Percentiles rank a stretch among this genome's conserved stretches.
phyloP scores from a whole-genome alignment of 2,329 filamentous ascomycete genomes.

The Calonectria pseudoturangicola region DNA sequence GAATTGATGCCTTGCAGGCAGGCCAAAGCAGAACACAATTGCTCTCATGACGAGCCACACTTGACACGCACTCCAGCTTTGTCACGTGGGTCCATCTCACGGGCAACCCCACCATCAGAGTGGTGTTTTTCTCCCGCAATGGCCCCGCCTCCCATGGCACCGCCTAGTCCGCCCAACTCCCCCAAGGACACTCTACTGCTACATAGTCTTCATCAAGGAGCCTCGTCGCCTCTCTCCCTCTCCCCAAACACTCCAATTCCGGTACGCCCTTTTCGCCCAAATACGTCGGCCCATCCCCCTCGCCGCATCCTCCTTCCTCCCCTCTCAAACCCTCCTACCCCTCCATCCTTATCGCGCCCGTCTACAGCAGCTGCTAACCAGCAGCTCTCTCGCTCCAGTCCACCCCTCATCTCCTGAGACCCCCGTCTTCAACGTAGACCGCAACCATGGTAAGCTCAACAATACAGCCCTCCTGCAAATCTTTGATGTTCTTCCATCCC shows the following conservation, averaged over 20 bases:
- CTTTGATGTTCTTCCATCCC: conserved; percentile 35
- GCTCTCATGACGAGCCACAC: conserved; percentile 39
- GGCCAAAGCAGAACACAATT: conserved; percentile 25
- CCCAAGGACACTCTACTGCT: conserved; percentile 47
- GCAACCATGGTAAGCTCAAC: conserved; percentile 64
- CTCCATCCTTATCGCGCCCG: conserved; percentile 16
- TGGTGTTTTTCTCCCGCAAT: conserved; percentile 59
- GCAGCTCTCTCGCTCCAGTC: conserved; percentile 50
- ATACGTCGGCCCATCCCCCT: conserved; percentile 15
- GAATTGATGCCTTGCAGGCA: conserved; percentile 32
- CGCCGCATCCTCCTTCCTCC: background rate
- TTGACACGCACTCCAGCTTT: conserved; percentile 47
- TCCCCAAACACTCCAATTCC: conserved; percentile 39
- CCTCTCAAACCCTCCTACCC: background rate
- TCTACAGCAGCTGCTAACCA: conserved; percentile 51
- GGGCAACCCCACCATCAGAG: conserved; percentile 58
- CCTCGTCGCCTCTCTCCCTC: conserved; percentile 39
- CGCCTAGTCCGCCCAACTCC: conserved; percentile 39
- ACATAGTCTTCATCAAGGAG: conserved; percentile 48
- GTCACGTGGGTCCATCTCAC: conserved; percentile 60
- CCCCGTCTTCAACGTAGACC: conserved; percentile 57
- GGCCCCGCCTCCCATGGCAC: conserved; percentile 51
- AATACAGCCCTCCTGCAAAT: conserved; percentile 37
- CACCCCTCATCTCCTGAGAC: conserved; percentile 52
- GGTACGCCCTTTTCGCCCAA: conserved; percentile 40